Percentiles rank a stretch among this genome's conserved stretches.
Conservation (phyloP, 2,329 filamentous ascomycete species). For the Epichloe baconii region DNA sequence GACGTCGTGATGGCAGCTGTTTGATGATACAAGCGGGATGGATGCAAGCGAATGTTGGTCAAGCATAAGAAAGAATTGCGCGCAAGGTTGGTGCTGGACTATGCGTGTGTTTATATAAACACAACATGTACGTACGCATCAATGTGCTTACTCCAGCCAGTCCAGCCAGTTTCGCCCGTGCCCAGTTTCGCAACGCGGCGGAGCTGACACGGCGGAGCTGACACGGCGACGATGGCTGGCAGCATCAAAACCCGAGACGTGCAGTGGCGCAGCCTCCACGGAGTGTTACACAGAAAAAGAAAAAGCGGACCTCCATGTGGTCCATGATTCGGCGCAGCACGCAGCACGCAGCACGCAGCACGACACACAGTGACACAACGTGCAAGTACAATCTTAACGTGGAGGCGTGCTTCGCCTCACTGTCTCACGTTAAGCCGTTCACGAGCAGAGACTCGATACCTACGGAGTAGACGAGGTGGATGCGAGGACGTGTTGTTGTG, state of each 20-base stretch:
- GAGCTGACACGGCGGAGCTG: not conserved
- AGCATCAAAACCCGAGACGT: not conserved
- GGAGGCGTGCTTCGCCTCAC: not conserved
- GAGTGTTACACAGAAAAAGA: not conserved
- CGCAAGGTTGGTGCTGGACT: not conserved
- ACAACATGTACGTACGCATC: not conserved
- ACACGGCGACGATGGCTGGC: not conserved
- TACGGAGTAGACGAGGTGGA: too few species aligned
- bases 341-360: not conserved
- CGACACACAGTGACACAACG: too few species aligned
- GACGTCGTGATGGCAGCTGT: not conserved
- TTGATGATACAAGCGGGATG: not conserved
- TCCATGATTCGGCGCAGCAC: not conserved
- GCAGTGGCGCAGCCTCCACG: constrained; percentile 5
- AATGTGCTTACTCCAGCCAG: not conserved
- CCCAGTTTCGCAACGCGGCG: too few species aligned
- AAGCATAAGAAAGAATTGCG: not conserved
- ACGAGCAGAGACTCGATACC: not conserved
- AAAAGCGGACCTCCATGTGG: not conserved
- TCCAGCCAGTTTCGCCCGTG: too few species aligned
- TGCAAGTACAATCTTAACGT: not conserved
- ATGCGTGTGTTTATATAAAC: not conserved
- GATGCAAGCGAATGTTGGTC: not conserved
- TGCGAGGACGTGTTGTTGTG: not conserved
- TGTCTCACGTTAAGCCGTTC: not conserved